These are phyloP conservation scores for Lichtheimia corymbifera DNA, from an alignment of 371 early-diverging fungal genomes.

Conservation along the genomic window DNA sequence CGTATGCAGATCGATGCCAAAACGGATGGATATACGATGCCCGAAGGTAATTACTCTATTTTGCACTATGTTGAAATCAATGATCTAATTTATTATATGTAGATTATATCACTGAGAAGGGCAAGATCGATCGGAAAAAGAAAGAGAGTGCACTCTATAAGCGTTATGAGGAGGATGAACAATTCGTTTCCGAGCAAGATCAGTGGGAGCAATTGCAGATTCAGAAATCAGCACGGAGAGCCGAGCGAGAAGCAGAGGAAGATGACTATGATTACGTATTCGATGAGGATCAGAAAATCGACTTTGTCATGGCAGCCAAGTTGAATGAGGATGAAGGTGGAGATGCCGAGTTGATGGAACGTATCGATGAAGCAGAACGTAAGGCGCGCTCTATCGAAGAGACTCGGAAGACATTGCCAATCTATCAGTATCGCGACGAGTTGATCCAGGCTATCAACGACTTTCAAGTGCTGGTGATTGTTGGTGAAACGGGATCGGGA, in stretches of 20 bases:
- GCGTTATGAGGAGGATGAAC: constrained; percentile 84
- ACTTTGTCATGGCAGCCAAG: constrained; percentile 84
- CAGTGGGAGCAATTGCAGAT: constrained; percentile 92
- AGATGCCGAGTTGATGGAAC: constrained; percentile 60
- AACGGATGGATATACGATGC: constrained; percentile 89
- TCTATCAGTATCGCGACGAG: constrained; percentile 81
- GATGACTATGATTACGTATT: constrained; percentile 92
- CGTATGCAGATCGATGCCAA: constrained; percentile 77
- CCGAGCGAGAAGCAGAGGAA: constrained; percentile 35
- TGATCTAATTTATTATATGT: not conserved
- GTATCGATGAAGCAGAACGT: constrained; percentile 70
- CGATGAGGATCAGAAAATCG: constrained; percentile 90
- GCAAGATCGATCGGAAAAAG: constrained; percentile 91
- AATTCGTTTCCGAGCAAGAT: constrained; percentile 90
- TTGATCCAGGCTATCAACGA: constrained; percentile 83
- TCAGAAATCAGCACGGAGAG: constrained; percentile 59
- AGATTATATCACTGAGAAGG: constrained; percentile 91
- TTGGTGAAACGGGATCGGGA: constrained; percentile 99
- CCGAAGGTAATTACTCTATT: constrained; percentile 68
- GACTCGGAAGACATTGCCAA: constrained; percentile 90
- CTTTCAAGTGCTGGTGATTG: constrained; percentile 90
- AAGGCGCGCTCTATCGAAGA: constrained; percentile 81
- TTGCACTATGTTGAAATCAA: too few species aligned
- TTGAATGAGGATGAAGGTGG: constrained; percentile 58
- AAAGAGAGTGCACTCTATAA: constrained; percentile 84